Evolutionary conservation across 495 filamentous ascomycete genomes (phyloP).

Genomic region (Neurospora sp.): DNA sequence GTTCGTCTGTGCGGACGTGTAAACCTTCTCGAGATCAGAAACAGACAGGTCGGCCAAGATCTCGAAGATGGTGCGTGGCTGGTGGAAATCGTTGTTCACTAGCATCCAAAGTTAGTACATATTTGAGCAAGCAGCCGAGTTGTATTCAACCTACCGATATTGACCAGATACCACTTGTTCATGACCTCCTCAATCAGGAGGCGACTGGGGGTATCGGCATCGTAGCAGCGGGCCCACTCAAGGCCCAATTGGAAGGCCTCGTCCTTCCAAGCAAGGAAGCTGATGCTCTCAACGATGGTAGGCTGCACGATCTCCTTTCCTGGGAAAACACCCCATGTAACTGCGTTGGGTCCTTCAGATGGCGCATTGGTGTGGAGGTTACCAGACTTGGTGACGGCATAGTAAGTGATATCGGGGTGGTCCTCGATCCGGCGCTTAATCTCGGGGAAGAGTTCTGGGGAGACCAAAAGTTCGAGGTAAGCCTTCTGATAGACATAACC

Average conservation of each 20-base stretch:
- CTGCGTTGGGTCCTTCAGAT: constrained; percentile 81
- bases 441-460: constrained; percentile 66
- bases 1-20: constrained; percentile 6
- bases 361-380: constrained; percentile 76
- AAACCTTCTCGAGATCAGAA: constrained; percentile 46
- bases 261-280: constrained; percentile 98
- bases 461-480: constrained; percentile 84
- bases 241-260: constrained; percentile 88
- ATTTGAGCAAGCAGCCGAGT: background rate
- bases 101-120: background rate
- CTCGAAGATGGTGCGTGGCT: constrained; percentile 63
- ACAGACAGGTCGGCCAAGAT: constrained; percentile 74
- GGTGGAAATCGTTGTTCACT: constrained; percentile 97
- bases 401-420: constrained; percentile 79
- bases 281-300: constrained; percentile 96
- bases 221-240: constrained; percentile 90
- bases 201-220: constrained; percentile 66
- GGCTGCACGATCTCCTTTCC: constrained; percentile 98
- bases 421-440: constrained; percentile 69
- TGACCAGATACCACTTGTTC: constrained; percentile 86
- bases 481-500: constrained; percentile 99
- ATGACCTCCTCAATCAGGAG: constrained; percentile 72
- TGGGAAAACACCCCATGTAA: constrained; percentile 99
- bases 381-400: constrained; percentile 75
- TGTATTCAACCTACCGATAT: constrained; percentile 62